Evolutionary conservation across 2,329 filamentous ascomycete species (phyloP), one percentile per base, ranked within the genome.

Genomic region (Neobulgaria alba): DNA sequence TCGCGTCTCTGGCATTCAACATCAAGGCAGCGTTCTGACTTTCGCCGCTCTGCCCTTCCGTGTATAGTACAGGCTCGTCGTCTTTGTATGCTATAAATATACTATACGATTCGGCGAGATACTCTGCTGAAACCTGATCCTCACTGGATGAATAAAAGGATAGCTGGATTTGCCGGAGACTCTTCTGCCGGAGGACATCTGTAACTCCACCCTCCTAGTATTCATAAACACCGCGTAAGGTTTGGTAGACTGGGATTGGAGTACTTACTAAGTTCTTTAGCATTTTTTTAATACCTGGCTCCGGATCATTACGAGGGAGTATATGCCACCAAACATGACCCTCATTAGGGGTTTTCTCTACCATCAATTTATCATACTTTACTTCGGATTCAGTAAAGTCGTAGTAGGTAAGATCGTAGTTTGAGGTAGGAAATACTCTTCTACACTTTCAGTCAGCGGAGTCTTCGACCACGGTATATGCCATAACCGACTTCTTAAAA

Each of bases 201-300:
- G 44, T 37, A 12, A 48, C 53, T 10, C 51, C 50, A 23, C 40
- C 38, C 34, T 57, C 54, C 54, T 55, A 39, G 3, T 9, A 34
- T 51, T 37, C 49, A 39, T 8, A 23, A 10, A 10, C 15, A 10
- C 10, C 33, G 17, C 9, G 9, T 10, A 18, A n/a, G n/a, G n/a
- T n/a, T n/a, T n/a, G n/a, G n/a, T n/a, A n/a, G n/a, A n/a, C n/a
- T n/a, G n/a, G n/a, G n/a, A n/a, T n/a, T n/a, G n/a, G n/a, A n/a
- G n/a, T n/a, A 41, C 51, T 29, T 48, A 55, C 55, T 12, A 57
- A 46, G 45, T 45, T 52, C 29, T 50, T 43, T 12, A 57, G 46
- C 14, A 56, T 31, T 35, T 57, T 56, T 21, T 56, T 48, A 2
- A 47, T 48, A 1, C 37, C 42, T 17, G 26, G 36, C 31, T 53